Conservation (phyloP, 2,329 filamentous ascomycete species). For the Nectriaceae sp. region DNA sequence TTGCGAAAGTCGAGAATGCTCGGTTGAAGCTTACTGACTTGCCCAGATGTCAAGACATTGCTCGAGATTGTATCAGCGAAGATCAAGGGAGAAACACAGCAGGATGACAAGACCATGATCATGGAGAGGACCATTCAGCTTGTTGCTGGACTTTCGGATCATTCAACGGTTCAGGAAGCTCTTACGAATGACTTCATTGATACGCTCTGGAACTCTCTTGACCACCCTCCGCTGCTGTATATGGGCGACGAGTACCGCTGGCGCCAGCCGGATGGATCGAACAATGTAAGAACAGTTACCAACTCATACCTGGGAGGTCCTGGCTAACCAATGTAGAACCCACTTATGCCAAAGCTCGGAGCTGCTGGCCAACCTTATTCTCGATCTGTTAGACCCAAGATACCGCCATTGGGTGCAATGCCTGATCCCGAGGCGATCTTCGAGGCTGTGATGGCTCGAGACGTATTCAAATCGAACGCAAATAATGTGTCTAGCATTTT, state of each 20-base stretch:
- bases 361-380: conserved; percentile 69
- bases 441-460: conserved; percentile 59
- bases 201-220: conserved; percentile 70
- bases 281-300: conserved; percentile 51
- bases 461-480: conserved; percentile 58
- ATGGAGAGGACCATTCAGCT: conserved; percentile 75
- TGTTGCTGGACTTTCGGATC: conserved; percentile 63
- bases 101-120: conserved; percentile 76
- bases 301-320: fast-evolving
- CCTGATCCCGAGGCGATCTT: conserved; percentile 68
- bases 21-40: conserved; percentile 17
- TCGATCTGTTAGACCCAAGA: conserved; percentile 61
- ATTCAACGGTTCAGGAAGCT: conserved; percentile 61
- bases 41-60: conserved; percentile 63
- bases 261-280: conserved; percentile 68
- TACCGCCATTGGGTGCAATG: conserved; percentile 61
- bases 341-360: conserved; percentile 64
- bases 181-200: conserved; percentile 70
- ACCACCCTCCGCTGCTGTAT: conserved; percentile 71
- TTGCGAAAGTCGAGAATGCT: neutral
- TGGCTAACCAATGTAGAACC: conserved; percentile 49
- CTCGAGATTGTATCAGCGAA: conserved; percentile 62
- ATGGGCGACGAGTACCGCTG: conserved; percentile 65
- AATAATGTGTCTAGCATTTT: conserved; percentile 73
- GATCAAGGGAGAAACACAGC: conserved; percentile 60